Conservation (phyloP, 345 rosid species). For the Populus alba region DNA sequence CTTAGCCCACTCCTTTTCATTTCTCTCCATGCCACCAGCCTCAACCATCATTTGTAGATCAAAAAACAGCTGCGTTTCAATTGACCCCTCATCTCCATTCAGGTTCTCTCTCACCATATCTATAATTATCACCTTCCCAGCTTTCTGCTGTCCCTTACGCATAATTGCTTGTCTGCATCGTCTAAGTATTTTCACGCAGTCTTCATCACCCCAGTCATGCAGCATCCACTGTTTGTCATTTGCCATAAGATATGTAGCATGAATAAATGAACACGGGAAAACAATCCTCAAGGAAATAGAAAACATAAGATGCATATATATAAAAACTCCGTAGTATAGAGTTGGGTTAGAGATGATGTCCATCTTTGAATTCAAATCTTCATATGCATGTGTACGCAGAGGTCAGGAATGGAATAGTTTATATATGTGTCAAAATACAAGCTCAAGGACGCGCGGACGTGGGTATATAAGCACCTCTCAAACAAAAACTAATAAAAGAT, state of each 20-base stretch:
- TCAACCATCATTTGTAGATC: background rate
- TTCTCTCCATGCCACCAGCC: background rate
- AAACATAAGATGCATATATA: too few relatives aligned
- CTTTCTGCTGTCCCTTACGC: background rate
- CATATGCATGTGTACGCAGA: too few relatives aligned
- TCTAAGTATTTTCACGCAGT: conserved; percentile 3
- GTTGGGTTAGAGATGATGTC: too few relatives aligned
- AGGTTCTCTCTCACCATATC: conserved; percentile 7
- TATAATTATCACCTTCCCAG: conserved; percentile 13
- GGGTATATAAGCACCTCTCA: too few relatives aligned
- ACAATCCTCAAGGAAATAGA: too few relatives aligned
- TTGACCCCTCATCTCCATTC: background rate
- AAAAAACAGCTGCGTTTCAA: background rate
- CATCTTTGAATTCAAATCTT: too few relatives aligned
- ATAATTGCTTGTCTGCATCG: conserved; percentile 13
- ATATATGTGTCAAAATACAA: too few relatives aligned
- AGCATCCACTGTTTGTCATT: background rate
- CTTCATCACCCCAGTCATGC: background rate
- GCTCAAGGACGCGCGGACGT: too few relatives aligned
- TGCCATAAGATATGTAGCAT: background rate
- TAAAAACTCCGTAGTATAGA: too few relatives aligned
- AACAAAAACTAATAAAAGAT: too few relatives aligned
- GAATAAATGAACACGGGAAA: too few relatives aligned
- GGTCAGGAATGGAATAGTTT: too few relatives aligned
- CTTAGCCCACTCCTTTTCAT: background rate